Evolutionary conservation across 352 stramenopile species (phyloP).

Genomic region (Pythium aphanidermatum): DNA sequence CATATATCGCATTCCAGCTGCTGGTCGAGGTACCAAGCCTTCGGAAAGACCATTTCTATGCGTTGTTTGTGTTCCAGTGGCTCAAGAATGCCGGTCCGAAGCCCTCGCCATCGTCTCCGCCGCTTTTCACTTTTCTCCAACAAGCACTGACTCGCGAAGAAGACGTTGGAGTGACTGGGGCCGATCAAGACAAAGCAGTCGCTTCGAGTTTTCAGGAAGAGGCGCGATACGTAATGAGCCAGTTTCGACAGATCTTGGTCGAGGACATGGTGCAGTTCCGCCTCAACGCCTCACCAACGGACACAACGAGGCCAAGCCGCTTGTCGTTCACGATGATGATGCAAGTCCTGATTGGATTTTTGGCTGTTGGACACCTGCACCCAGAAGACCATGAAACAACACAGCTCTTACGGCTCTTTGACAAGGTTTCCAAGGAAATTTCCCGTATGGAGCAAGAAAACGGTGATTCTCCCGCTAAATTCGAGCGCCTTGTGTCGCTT

Average conservation of each 20-base stretch:
- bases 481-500: slow-evolving; percentile 34
- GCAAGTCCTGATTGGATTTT: slow-evolving; percentile 38
- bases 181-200: background rate
- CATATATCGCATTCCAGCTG: slow-evolving; percentile 21
- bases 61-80: slow-evolving; percentile 44
- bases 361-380: slow-evolving; percentile 41
- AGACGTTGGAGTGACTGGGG: slow-evolving; percentile 1
- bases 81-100: slow-evolving; percentile 9
- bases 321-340: slow-evolving; percentile 30
- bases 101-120: background rate
- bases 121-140: slow-evolving; percentile 14
- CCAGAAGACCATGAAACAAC: slow-evolving; percentile 39
- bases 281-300: background rate
- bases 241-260: slow-evolving; percentile 15
- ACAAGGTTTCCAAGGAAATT: slow-evolving; percentile 30
- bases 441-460: background rate
- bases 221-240: slow-evolving; percentile 15
- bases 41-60: slow-evolving; percentile 18
- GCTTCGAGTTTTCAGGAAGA: slow-evolving; percentile 15
- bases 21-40: slow-evolving; percentile 13
- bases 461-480: slow-evolving; percentile 11
- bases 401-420: slow-evolving; percentile 37
- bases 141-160: slow-evolving; percentile 4
- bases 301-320: slow-evolving; percentile 2
- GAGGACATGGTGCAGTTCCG: slow-evolving; percentile 16